Conservation (phyloP, 2,329 filamentous ascomycete genomes). For the Cercospora beticola region DNA sequence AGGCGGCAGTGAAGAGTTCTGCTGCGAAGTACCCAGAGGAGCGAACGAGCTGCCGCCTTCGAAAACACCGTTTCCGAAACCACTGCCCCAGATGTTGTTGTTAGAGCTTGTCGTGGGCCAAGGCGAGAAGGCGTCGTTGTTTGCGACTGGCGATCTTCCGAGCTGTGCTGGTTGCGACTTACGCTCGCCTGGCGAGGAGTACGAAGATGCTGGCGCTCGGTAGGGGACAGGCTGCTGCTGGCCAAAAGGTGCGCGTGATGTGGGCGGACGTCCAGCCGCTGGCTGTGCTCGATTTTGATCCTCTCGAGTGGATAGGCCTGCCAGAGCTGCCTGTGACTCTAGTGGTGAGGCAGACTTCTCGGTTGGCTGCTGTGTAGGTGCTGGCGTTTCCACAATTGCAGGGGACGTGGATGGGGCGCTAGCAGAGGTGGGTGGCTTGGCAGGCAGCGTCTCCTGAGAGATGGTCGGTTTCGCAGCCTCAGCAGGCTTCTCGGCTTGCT, state of each 20-base stretch:
- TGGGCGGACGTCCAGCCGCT: conserved; percentile 19
- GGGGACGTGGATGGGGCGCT: conserved; percentile 20
- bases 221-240: conserved; percentile 30
- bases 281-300: conserved; percentile 17
- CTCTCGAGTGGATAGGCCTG: conserved; percentile 14
- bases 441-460: conserved; percentile 14
- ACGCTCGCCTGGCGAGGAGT: conserved; percentile 40
- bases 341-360: conserved; percentile 28
- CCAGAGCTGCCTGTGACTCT: conserved; percentile 22
- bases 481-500: conserved; percentile 15
- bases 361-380: not conserved
- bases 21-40: conserved; percentile 33
- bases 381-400: conserved; percentile 14
- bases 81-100: conserved; percentile 73
- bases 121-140: conserved; percentile 30
- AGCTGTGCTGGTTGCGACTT: conserved; percentile 36
- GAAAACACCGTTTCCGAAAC: conserved; percentile 77
- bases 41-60: conserved; percentile 42
- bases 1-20: conserved; percentile 32
- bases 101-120: conserved; percentile 44
- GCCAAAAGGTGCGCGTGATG: conserved; percentile 22
- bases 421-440: conserved; percentile 24
- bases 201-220: conserved; percentile 44
- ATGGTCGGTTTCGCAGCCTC: conserved; percentile 14
- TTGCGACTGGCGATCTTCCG: conserved; percentile 33